Evolutionary conservation across 495 filamentous ascomycete genomes (phyloP).

Genomic region (Aspergillus diversus): DNA sequence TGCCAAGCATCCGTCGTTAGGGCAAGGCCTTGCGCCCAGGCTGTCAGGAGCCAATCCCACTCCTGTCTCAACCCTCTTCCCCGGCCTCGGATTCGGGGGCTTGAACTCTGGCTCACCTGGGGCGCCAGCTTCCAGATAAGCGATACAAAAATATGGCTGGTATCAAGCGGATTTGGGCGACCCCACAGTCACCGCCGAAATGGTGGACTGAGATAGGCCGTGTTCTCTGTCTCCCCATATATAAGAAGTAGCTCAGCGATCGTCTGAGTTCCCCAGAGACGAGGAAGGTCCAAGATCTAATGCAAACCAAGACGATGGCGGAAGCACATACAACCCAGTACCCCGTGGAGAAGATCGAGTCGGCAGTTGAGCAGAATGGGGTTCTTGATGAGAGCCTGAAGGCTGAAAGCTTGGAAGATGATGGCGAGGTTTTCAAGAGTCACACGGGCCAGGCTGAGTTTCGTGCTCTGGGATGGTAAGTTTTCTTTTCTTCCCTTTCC

Average conservation of each 20-base stretch:
- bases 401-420: background rate
- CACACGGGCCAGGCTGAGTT: constrained; percentile 53
- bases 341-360: background rate
- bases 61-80: background rate
- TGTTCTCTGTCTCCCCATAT: background rate
- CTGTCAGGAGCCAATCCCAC: background rate
- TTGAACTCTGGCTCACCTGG: background rate
- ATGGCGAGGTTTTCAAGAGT: constrained; percentile 54
- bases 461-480: constrained; percentile 53
- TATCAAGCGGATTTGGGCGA: background rate
- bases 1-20: background rate
- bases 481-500: background rate
- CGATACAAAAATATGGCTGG: background rate
- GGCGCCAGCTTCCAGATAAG: background rate
- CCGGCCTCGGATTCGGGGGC: background rate
- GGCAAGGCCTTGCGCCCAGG: background rate
- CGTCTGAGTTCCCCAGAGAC: background rate
- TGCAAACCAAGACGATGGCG: background rate
- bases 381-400: background rate
- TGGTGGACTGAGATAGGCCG: background rate
- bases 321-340: background rate
- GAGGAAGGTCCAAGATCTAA: background rate
- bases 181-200: background rate
- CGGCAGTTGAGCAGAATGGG: background rate
- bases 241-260: background rate